Evolutionary conservation across 306 rosid genomes (phyloP).

Genomic region (Ormosia emarginata): DNA sequence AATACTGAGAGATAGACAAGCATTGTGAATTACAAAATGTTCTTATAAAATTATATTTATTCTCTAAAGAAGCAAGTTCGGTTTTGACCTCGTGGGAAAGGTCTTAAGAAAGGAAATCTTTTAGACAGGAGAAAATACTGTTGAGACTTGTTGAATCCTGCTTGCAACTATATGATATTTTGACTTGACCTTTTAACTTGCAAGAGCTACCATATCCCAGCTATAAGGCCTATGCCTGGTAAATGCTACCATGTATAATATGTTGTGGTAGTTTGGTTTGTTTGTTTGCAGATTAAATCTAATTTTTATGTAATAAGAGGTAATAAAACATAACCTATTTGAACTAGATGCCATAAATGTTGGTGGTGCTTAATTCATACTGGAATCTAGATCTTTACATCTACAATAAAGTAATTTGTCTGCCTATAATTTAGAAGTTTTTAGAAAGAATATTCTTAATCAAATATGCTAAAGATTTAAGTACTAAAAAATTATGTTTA

Average conservation of each 20-base stretch:
- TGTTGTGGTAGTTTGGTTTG: not conserved
- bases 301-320: not conserved
- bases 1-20: not conserved
- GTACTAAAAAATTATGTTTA: not conserved
- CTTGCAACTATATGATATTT: not conserved
- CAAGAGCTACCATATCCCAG: not conserved
- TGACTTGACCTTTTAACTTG: not conserved
- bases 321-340: not conserved
- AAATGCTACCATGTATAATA: not conserved
- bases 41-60: not conserved
- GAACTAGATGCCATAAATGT: not conserved
- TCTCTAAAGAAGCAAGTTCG: not conserved
- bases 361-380: not conserved
- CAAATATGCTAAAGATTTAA: not conserved
- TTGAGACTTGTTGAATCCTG: not conserved
- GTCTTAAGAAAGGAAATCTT: not conserved
- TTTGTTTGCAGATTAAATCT: not conserved
- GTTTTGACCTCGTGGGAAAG: not conserved
- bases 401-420: not conserved
- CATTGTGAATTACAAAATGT: not conserved
- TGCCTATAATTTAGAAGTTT: not conserved
- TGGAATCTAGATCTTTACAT: not conserved
- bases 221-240: not conserved
- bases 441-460: not conserved
- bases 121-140: not conserved